Evolutionary conservation across 495 filamentous ascomycete genomes (phyloP), one percentile per base, ranked within the genome.

Genomic region (Xylaria castorea): DNA sequence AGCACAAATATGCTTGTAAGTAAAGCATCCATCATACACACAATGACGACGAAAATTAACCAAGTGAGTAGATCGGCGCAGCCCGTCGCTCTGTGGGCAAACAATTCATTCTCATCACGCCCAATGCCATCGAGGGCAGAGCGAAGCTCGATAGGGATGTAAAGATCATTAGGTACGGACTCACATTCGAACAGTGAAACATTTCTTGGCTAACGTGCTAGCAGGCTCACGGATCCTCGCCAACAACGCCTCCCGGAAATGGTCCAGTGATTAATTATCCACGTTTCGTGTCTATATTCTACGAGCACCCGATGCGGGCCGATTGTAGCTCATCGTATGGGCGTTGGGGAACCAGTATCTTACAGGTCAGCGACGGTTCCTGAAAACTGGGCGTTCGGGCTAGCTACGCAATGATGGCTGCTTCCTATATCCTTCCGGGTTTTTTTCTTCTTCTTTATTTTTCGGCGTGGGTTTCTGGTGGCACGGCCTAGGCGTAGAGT

Each of bases 51-150:
- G 48, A 14, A 48, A 22, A 57, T 34, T 71, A 53, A 71, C 11
- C 60, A 42, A 22, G 30, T 6, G 61, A 48, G 25, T 27, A 94
- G 93, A 93, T 97, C 76, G 84, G 87, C 69, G 93, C 94, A 18
- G 97, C 96, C 48, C 88, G 96, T 75, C 87, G 91, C 62, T 92
- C 93, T 3, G 91, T 95, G 53, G 93, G 95, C 14, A 90, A 94
- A 69, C 96, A 99, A 79, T 99, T 96, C 77, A 94, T 99, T 72
- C 87, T 99, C 9, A 99, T 99, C 78, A 98, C 97, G 11, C 96
- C 96, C 20, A 95, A 97, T 74, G 92, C 91, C 48, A 94, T 97
- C 70, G 89, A 90, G 81, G 91, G 91, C 68, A 90, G 87, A 44
- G 88, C 90, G 38, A 86, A 90, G 22, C 83, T 89, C 20, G 87